Conservation (phyloP, 805 yeast genomes). For the Sungouiozyma intestinalis region DNA sequence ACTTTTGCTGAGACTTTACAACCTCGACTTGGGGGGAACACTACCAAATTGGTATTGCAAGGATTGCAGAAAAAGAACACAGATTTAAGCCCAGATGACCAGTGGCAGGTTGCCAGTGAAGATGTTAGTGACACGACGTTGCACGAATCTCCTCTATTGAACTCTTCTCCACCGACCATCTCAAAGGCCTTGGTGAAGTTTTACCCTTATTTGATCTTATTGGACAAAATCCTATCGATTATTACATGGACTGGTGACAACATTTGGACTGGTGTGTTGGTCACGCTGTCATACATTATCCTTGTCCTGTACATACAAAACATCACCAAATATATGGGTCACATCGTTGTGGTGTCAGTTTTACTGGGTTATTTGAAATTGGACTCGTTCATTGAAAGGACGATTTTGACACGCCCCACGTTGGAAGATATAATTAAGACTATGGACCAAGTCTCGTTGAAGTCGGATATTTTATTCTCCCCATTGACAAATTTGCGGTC, state of each 20-base stretch:
- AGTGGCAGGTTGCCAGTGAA: constrained; percentile 1
- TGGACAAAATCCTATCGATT: constrained; percentile 60
- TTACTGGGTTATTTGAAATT: constrained; percentile 51
- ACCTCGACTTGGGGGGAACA: constrained; percentile 23
- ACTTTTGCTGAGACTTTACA: constrained; percentile 19
- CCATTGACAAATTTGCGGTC: constrained; percentile 78
- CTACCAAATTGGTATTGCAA: constrained; percentile 18
- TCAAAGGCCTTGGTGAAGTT: constrained; percentile 73
- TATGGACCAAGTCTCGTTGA: constrained; percentile 61
- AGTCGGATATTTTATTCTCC: constrained; percentile 64
- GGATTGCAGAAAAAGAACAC: constrained; percentile 1
- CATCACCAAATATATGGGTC: constrained; percentile 69
- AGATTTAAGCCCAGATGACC: neutral
- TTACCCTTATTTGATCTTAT: constrained; percentile 73
- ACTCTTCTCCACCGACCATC: constrained; percentile 85
- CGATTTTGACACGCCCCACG: constrained; percentile 51
- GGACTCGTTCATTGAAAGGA: constrained; percentile 43
- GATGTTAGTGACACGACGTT: neutral
- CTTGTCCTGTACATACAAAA: constrained; percentile 63
- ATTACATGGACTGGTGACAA: constrained; percentile 90
- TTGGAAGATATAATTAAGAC: constrained; percentile 77
- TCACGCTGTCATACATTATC: constrained; percentile 37
- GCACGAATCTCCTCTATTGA: constrained; percentile 63
- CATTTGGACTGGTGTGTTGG: constrained; percentile 60
- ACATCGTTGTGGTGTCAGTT: constrained; percentile 50